phyloP scores from a whole-genome alignment of 2,329 filamentous ascomycete genomes.

The Mariannaea elegans region DNA sequence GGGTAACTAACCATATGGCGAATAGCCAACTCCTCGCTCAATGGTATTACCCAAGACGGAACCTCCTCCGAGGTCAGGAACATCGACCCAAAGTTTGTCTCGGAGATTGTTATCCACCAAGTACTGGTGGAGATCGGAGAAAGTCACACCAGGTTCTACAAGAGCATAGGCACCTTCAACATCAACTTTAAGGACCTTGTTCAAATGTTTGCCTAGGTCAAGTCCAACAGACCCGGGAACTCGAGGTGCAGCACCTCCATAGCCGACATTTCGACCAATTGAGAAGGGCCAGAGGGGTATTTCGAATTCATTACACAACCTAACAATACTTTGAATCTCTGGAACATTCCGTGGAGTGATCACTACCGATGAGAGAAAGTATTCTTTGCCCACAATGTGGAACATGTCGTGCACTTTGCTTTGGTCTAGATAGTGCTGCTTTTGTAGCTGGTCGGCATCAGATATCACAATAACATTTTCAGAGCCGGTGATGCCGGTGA shows the following conservation, averaged over 20 bases:
- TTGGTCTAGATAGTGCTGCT: constrained; percentile 28
- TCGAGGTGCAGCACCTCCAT: constrained; percentile 14
- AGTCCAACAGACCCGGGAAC: constrained; percentile 10
- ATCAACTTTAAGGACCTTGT: constrained; percentile 18
- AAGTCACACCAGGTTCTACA: constrained; percentile 19
- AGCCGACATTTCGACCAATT: constrained; percentile 21
- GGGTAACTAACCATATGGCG: too few relatives aligned
- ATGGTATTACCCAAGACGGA: constrained; percentile 29
- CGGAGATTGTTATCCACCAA: constrained; percentile 12
- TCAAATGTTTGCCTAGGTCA: constrained; percentile 15
- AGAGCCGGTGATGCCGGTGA: neutral
- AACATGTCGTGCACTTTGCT: constrained; percentile 34
- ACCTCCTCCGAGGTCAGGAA: constrained; percentile 28
- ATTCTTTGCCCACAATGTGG: constrained; percentile 21
- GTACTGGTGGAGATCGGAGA: constrained; percentile 12
- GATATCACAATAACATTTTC: constrained; percentile 25
- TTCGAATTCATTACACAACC: constrained; percentile 21
- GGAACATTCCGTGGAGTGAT: constrained; percentile 24
- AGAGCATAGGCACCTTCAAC: constrained; percentile 18
- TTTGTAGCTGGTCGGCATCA: constrained; percentile 1
- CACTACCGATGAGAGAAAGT: constrained; percentile 29
- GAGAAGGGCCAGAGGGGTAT: constrained; percentile 34
- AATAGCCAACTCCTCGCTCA: constrained; percentile 31
- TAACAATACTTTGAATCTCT: constrained; percentile 25
- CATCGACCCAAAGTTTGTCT: constrained; percentile 19